phyloP scores from a whole-genome alignment of 1,139 yeast species.

The Entelexis sorbosivorans region DNA sequence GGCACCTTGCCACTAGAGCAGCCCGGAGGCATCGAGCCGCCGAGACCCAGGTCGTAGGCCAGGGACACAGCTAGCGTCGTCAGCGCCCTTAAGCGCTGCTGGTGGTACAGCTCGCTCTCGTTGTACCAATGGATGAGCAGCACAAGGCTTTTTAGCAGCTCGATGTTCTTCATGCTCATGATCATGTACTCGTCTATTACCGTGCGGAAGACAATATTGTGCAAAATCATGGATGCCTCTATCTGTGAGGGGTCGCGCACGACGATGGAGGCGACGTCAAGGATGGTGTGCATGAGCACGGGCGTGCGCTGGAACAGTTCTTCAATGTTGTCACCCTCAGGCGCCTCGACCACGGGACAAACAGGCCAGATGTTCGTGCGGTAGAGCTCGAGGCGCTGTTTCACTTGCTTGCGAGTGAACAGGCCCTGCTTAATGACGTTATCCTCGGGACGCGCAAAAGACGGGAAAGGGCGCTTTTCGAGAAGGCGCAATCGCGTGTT shows the following conservation, averaged over 20 bases:
- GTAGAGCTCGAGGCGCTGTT: conserved; percentile 27
- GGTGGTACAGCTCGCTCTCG: conserved; percentile 69
- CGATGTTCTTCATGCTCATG: conserved; percentile 61
- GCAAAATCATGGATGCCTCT: conserved; percentile 39
- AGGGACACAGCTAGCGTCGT: conserved; percentile 56
- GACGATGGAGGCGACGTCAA: conserved; percentile 47
- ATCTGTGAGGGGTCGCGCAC: conserved; percentile 28
- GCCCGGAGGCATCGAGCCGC: conserved; percentile 27
- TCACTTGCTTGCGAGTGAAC: conserved; percentile 29
- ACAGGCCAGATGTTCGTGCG: conserved; percentile 25
- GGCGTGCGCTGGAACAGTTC: conserved; percentile 46
- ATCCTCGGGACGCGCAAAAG: conserved; percentile 25
- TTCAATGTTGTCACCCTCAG: conserved; percentile 37
- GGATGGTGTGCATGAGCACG: conserved; percentile 49
- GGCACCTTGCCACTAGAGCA: conserved; percentile 20
- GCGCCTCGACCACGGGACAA: conserved; percentile 44
- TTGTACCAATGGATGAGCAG: conserved; percentile 69
- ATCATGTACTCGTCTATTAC: conserved; percentile 54
- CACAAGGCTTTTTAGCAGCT: conserved; percentile 51
- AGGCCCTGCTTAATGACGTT: conserved; percentile 30
- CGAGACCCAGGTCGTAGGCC: conserved; percentile 66
- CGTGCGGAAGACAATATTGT: conserved; percentile 48
- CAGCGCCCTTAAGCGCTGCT: conserved; percentile 63
- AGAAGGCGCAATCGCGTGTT: conserved; percentile 24
- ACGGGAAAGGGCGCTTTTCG: conserved; percentile 19